These are phyloP conservation scores for Forsythia suspensa DNA, from an alignment of 257 asterid species.

Conservation along the genomic window DNA sequence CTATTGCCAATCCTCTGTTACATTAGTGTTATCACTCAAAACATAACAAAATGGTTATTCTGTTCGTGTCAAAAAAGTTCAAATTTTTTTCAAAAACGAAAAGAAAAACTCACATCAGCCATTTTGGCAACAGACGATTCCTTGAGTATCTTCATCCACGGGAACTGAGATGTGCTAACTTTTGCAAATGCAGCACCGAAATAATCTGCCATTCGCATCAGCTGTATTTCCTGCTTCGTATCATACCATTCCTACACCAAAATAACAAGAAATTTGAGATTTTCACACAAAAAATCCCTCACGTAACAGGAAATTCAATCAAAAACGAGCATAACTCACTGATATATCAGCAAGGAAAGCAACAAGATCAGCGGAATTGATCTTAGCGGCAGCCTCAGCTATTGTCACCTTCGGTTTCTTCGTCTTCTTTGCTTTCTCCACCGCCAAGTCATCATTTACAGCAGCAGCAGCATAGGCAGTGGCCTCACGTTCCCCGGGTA, in stretches of 20 bases:
- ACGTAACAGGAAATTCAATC: too few species aligned
- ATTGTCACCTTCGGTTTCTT: conserved; percentile 47
- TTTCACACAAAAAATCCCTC: too few species aligned
- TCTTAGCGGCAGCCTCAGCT: conserved; percentile 42
- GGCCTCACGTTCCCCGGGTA: too few species aligned
- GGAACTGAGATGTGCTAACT: conserved; percentile 44
- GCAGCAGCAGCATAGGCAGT: too few species aligned
- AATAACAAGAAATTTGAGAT: too few species aligned
- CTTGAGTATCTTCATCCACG: conserved; percentile 48
- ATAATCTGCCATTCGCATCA: conserved; percentile 51
- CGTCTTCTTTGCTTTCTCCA: conserved; percentile 41
- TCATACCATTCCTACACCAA: conserved; percentile 32
- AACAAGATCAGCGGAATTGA: conserved; percentile 38
- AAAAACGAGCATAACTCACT: conserved; percentile 21
- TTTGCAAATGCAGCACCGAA: conserved; percentile 42
- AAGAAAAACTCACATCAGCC: conserved; percentile 42
- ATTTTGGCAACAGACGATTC: conserved; percentile 42
- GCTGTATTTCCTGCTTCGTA: conserved; percentile 41
- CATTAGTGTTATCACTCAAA: too few species aligned
- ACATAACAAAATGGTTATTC: too few species aligned
- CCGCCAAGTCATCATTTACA: too few species aligned
- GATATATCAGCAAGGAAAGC: conserved; percentile 36
- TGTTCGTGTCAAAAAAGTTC: too few species aligned
- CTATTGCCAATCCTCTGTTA: too few species aligned
- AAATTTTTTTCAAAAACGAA: background rate